Percentiles rank a stretch among this genome's conserved stretches.
Conservation (phyloP, 2,329 filamentous ascomycete genomes). For the Stylonectria norvegica region DNA sequence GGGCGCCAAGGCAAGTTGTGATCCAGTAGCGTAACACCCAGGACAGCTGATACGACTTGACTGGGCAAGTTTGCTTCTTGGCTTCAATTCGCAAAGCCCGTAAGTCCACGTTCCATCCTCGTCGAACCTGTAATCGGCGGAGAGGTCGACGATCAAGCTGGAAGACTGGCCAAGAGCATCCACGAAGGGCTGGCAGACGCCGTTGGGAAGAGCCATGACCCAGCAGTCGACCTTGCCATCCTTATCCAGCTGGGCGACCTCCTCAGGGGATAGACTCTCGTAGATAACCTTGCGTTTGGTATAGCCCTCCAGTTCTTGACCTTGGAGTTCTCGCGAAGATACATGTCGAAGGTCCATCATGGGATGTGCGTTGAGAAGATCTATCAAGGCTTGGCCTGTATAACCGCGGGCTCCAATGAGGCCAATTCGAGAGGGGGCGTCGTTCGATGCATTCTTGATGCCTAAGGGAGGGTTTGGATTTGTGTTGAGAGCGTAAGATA, state of each 20-base stretch:
- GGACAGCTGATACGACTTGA: slow-evolving; percentile 75
- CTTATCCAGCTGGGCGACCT: slow-evolving; percentile 80
- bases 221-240: slow-evolving; percentile 87
- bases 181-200: slow-evolving; percentile 89
- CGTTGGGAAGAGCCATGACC: slow-evolving; percentile 96
- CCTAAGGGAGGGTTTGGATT: slow-evolving; percentile 83
- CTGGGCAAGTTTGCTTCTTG: slow-evolving; percentile 70
- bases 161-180: slow-evolving; percentile 75
- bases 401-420: slow-evolving; percentile 92
- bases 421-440: slow-evolving; percentile 72
- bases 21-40: slow-evolving; percentile 91
- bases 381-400: slow-evolving; percentile 87
- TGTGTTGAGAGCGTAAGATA: slow-evolving; percentile 48
- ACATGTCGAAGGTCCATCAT: slow-evolving; percentile 88
- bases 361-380: slow-evolving; percentile 81
- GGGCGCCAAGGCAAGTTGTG: slow-evolving; percentile 84
- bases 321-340: slow-evolving; percentile 86
- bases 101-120: slow-evolving; percentile 62
- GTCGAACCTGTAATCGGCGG: slow-evolving; percentile 95
- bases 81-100: slow-evolving; percentile 80
- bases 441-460: slow-evolving; percentile 82
- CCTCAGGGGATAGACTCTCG: slow-evolving; percentile 83
- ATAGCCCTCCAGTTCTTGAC: slow-evolving; percentile 85
- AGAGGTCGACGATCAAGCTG: slow-evolving; percentile 86
- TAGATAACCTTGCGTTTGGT: slow-evolving; percentile 89